Evolutionary conservation across 2,329 filamentous ascomycete genomes (phyloP), one percentile per base, ranked within the genome.

Genomic region (Fusarium aywerte): DNA sequence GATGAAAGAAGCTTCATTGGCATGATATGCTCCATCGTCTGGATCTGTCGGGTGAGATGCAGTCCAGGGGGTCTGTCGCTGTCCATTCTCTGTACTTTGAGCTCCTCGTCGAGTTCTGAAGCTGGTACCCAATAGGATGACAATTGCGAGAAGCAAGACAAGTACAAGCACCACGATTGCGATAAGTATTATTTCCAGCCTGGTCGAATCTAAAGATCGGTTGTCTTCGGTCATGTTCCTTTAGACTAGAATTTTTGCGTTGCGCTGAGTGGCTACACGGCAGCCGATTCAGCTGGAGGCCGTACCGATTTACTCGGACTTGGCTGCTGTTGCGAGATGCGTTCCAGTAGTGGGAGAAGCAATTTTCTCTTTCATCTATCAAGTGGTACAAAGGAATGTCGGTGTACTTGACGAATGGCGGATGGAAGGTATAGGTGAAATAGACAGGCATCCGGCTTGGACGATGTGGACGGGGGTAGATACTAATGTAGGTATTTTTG

Each of bases 101-200:
- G 50, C 50, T n/a, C 33, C 33, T 25, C 20, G 18, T 15, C 65
- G 50, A n/a, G 67, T 52, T 31, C 68, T 71, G 25, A 71, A 53
- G 9, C 68, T 67, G 21, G 74, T 59, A 29, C 73, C 74, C 42
- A 76, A 61, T 40, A 76, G 73, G 36, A 80, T 70, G 23, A 79
- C 51, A n/a, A 76, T 58, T 21, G 71, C 72, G 16, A 80, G 68
- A 8, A 76, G 61, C 16, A 66, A 68, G 16, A 79, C 76, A 25
- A 80, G 72, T 16, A 76, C 39, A 33, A 80, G 63, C 42, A 77
- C 73, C 13, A 71, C 73, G 15, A 72, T 57, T 13, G 78, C 76
- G 25, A 80, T 64, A 25, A 79, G 63, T 35, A 75, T 49, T 42
- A 80, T 77, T 64, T 80, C 77, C 33, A 77, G 56, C 40, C 72